Evolutionary conservation across 352 stramenopile species (phyloP).

Genomic region (Pythium apleroticum): DNA sequence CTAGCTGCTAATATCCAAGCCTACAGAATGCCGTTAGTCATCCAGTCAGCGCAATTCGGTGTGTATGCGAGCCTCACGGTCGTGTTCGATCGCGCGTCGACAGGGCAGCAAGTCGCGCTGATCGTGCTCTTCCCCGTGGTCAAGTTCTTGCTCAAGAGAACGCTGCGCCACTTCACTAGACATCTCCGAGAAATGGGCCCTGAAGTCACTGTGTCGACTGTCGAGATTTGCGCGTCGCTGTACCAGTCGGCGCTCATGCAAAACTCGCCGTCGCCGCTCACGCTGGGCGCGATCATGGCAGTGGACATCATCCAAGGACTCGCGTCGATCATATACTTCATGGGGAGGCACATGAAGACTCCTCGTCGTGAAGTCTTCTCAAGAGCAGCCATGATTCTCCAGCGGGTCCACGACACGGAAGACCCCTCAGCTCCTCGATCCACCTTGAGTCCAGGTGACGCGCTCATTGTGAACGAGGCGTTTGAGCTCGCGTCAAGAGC

Average conservation of each 20-base stretch:
- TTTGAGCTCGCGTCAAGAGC: conserved; percentile 8
- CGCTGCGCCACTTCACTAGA: not conserved
- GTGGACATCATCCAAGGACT: conserved; percentile 22
- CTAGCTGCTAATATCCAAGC: not conserved
- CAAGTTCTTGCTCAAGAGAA: conserved; percentile 21
- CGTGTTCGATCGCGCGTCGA: conserved; percentile 13
- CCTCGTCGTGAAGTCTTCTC: conserved; percentile 6
- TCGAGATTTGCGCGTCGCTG: conserved; percentile 29
- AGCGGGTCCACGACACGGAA: not conserved
- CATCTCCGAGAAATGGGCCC: conserved; percentile 11
- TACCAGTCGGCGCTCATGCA: conserved; percentile 31
- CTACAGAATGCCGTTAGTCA: not conserved
- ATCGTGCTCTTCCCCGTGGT: conserved; percentile 17
- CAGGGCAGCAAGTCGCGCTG: conserved; percentile 13
- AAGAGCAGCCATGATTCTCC: not conserved
- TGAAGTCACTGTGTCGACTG: conserved; percentile 18
- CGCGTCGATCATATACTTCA: conserved; percentile 19
- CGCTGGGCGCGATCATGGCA: conserved; percentile 22
- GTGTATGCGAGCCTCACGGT: conserved; percentile 18
- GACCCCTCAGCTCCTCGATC: not conserved
- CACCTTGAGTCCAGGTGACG: not conserved
- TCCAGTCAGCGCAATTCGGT: conserved; percentile 15
- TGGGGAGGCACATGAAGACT: conserved; percentile 10
- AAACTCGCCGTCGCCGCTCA: conserved; percentile 1
- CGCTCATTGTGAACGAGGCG: conserved; percentile 12